A percentile compares a stretch with the other conserved stretches of the same genome.
phyloP scores from a whole-genome alignment of 2,329 filamentous ascomycete genomes.

The Talaromyces rugulosus region DNA sequence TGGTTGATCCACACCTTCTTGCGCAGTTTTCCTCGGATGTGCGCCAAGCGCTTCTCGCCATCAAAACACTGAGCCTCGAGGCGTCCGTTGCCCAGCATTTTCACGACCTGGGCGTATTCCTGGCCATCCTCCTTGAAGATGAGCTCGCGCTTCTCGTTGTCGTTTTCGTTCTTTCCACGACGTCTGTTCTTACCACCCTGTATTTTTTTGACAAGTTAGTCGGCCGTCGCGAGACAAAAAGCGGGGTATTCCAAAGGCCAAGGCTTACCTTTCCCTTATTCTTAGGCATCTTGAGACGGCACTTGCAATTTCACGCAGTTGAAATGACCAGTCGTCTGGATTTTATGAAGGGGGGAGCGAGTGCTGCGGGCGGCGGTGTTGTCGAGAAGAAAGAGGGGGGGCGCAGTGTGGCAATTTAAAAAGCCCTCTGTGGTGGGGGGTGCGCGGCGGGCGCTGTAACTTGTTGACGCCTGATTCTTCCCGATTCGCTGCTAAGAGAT shows the following conservation, averaged over 20 bases:
- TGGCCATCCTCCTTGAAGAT: constrained; percentile 99
- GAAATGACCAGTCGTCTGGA: neutral
- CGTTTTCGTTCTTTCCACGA: constrained; percentile 98
- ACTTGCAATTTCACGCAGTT: constrained; percentile 3
- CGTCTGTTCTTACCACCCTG: constrained; percentile 97
- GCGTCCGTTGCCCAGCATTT: constrained; percentile 95
- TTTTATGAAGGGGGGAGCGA: neutral
- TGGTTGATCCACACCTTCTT: constrained; percentile 99
- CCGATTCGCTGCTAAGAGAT: constrained; percentile 14
- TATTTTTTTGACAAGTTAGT: constrained; percentile 32
- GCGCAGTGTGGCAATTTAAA: constrained; percentile 21
- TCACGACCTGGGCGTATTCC: constrained; percentile 82
- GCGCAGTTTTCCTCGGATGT: constrained; percentile 91
- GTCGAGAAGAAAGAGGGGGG: constrained; percentile 18
- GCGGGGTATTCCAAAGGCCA: constrained; percentile 23
- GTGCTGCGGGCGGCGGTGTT: constrained; percentile 17
- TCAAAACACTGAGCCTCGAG: constrained; percentile 95
- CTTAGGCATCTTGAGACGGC: constrained; percentile 74
- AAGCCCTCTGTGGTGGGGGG: constrained; percentile 11
- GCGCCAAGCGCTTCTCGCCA: constrained; percentile 77
- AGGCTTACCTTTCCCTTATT: constrained; percentile 92
- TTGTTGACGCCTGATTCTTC: constrained; percentile 12
- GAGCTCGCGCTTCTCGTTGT: constrained; percentile 98
- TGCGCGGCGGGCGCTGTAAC: neutral
- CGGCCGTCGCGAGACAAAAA: constrained; percentile 17